Evolutionary conservation across 208 protist species (phyloP).

Genomic region (Novymonas esmeraldas): DNA sequence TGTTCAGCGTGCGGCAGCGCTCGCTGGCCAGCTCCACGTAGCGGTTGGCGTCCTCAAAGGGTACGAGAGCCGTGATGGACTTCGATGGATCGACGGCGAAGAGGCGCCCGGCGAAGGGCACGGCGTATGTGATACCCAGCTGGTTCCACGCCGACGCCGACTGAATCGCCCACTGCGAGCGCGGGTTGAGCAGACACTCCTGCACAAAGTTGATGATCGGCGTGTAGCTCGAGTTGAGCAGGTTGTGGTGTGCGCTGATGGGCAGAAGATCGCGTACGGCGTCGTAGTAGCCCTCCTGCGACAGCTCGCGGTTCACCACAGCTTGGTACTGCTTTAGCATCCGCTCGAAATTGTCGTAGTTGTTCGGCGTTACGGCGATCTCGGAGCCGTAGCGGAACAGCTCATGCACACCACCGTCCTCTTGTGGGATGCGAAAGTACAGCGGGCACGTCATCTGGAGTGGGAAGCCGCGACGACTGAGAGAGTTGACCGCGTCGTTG

Average conservation of each 20-base stretch:
- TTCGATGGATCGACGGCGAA: constrained; percentile 36
- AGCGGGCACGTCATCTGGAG: constrained; percentile 36
- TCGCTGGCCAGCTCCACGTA: constrained; percentile 37
- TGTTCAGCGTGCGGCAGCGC: constrained; percentile 28
- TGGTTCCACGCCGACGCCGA: constrained; percentile 44
- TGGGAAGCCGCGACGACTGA: constrained; percentile 30
- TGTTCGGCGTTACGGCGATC: constrained; percentile 54
- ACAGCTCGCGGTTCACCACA: constrained; percentile 14
- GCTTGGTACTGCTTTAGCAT: constrained; percentile 37
- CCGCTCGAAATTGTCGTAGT: constrained; percentile 45
- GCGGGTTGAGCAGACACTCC: constrained; percentile 36
- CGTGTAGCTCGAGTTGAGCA: constrained; percentile 43
- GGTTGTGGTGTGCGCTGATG: constrained; percentile 37
- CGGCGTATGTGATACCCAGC: constrained; percentile 51
- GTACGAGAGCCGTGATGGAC: constrained; percentile 24
- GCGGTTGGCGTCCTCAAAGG: constrained; percentile 33
- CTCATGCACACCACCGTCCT: constrained; percentile 49
- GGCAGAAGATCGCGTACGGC: constrained; percentile 29
- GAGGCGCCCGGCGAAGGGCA: constrained; percentile 49
- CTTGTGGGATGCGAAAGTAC: constrained; percentile 58
- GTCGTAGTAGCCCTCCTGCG: constrained; percentile 30
- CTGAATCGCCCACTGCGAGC: constrained; percentile 49
- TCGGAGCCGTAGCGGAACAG: constrained; percentile 59
- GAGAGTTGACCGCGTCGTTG: constrained; percentile 26
- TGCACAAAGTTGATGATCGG: constrained; percentile 48